A percentile compares a stretch with the other conserved stretches of the same genome.
phyloP scores from a whole-genome alignment of 371 early-diverging fungal species.

The Zychaea mexicana region DNA sequence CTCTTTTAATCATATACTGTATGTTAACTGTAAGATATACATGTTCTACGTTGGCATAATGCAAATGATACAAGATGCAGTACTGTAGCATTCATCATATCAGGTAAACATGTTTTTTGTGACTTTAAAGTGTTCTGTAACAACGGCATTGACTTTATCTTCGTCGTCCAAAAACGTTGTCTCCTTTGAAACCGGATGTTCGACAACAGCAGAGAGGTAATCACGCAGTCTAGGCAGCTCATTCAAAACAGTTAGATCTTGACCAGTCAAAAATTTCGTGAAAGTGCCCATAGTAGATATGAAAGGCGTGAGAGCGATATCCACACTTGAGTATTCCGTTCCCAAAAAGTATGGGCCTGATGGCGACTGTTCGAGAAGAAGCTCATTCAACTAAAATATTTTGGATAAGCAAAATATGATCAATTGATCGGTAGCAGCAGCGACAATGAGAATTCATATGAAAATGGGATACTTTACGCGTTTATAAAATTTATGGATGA shows the following conservation, averaged over 20 bases:
- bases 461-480: not conserved
- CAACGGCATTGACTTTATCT: not conserved
- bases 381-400: constrained; percentile 23
- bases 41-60: too few relatives aligned
- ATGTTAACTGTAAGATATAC: too few relatives aligned
- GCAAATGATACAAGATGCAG: too few relatives aligned
- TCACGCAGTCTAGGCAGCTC: not conserved
- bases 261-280: not conserved
- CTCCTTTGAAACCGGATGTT: not conserved
- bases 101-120: not conserved
- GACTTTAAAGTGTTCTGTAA: not conserved
- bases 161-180: not conserved
- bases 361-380: constrained; percentile 37
- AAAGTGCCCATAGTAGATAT: not conserved
- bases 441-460: too few relatives aligned
- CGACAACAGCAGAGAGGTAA: not conserved
- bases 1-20: too few relatives aligned
- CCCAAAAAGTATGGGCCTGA: constrained; percentile 63
- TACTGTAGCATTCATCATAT: too few relatives aligned
- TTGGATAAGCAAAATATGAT: constrained; percentile 1
- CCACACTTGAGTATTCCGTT: constrained; percentile 51
- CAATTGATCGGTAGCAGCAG: not conserved
- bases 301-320: constrained; percentile 54
- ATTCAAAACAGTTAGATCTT: not conserved
- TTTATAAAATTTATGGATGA: not conserved